Percentiles rank a stretch among this genome's conserved stretches.
phyloP scores from a whole-genome alignment of 257 asterid genomes.

The Scutellaria minor region DNA sequence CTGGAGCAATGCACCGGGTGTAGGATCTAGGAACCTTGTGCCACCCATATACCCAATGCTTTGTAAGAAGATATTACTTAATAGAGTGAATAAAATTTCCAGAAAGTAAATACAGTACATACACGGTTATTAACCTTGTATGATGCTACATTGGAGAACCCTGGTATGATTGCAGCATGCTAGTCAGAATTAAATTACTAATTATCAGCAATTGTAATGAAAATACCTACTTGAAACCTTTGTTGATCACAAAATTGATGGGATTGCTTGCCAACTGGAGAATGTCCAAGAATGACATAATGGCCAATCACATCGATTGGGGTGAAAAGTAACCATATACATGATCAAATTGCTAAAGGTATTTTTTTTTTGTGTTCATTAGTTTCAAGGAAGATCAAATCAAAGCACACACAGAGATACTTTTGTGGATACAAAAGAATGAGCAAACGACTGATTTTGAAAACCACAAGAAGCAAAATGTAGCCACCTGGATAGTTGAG shows the following conservation, averaged over 20 bases:
- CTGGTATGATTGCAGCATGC: slow-evolving; percentile 60
- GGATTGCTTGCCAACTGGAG: slow-evolving; percentile 89
- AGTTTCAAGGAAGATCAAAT: slow-evolving; percentile 31
- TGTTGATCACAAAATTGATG: slow-evolving; percentile 74
- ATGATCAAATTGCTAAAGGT: slow-evolving; percentile 47
- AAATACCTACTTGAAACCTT: slow-evolving; percentile 89
- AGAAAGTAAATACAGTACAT: slow-evolving; percentile 61
- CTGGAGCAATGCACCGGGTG: too few relatives aligned
- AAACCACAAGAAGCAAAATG: slow-evolving; percentile 47
- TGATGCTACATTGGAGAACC: slow-evolving; percentile 54
- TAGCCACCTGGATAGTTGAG: slow-evolving; percentile 63
- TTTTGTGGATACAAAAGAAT: slow-evolving; percentile 36
- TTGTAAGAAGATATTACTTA: slow-evolving; percentile 52
- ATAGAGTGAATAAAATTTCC: slow-evolving; percentile 52
- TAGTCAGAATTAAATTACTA: slow-evolving; percentile 58
- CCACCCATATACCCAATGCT: slow-evolving; percentile 54
- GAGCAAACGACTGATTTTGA: slow-evolving; percentile 54
- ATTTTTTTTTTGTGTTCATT: slow-evolving; percentile 47
- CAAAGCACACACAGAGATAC: slow-evolving; percentile 37
- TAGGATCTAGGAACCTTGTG: too few relatives aligned
- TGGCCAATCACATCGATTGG: slow-evolving; percentile 63
- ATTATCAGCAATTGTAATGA: slow-evolving; percentile 54
- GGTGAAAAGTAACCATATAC: slow-evolving; percentile 43
- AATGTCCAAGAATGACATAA: slow-evolving; percentile 57
- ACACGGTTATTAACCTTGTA: slow-evolving; percentile 59